phyloP scores from a whole-genome alignment of 371 early-diverging fungal genomes.

The Mortierella sp. region DNA sequence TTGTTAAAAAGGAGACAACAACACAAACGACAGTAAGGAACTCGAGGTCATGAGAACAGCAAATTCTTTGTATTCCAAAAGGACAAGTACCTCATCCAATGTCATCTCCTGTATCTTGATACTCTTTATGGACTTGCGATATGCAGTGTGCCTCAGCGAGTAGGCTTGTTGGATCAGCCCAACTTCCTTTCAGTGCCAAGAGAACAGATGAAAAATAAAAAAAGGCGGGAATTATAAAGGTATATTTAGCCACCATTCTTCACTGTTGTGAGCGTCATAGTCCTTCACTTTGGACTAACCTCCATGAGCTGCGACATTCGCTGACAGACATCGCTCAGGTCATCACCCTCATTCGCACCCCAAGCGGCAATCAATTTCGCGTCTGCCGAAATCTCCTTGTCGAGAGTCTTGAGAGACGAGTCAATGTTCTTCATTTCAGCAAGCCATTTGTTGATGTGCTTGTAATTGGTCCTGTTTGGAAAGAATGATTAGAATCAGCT shows the following conservation, averaged over 20 bases:
- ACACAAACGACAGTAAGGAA: background rate
- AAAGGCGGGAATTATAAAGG: background rate
- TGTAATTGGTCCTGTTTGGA: constrained; percentile 38
- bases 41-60: constrained; percentile 3
- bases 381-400: constrained; percentile 42
- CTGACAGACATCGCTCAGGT: constrained; percentile 45
- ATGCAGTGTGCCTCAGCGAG: constrained; percentile 31
- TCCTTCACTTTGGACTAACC: constrained; percentile 16
- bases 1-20: background rate
- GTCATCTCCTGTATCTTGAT: constrained; percentile 44
- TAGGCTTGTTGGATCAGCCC: constrained; percentile 46
- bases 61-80: background rate
- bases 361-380: constrained; percentile 45
- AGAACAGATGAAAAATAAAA: background rate
- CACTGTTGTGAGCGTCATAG: background rate
- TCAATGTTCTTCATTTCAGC: constrained; percentile 53
- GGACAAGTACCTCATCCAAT: constrained; percentile 35
- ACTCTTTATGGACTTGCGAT: constrained; percentile 48
- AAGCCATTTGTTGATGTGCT: constrained; percentile 52
- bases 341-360: constrained; percentile 47
- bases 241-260: no score
- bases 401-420: constrained; percentile 34
- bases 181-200: constrained; percentile 29
- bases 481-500: background rate
- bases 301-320: constrained; percentile 55